These are phyloP conservation scores for Naganishia randhawae DNA, from an alignment of 768 basidiomycete species.

Conservation along the genomic window DNA sequence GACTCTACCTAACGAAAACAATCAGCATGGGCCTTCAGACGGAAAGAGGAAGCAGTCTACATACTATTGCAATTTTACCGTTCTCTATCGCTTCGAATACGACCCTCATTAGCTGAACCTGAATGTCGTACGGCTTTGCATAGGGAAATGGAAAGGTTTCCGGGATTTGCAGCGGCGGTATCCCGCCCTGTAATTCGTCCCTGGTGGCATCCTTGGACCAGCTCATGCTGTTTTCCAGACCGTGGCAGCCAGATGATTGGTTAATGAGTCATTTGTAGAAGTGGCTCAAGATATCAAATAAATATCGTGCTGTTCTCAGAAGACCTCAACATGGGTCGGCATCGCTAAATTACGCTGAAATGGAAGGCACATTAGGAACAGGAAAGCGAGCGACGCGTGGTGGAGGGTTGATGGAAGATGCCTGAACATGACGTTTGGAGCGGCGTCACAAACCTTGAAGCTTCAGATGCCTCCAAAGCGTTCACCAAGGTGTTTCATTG, in stretches of 20 bases:
- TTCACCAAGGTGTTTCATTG: too few species aligned
- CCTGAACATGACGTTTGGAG: neutral
- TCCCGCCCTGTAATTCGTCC: neutral
- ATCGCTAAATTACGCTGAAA: neutral
- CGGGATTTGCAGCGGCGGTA: slow-evolving; percentile 60
- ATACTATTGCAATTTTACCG: slow-evolving; percentile 68
- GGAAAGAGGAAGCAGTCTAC: neutral
- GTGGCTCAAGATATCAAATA: neutral
- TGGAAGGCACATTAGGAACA: neutral
- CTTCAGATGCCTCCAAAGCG: too few species aligned
- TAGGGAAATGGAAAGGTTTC: slow-evolving; percentile 76
- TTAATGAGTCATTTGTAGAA: neutral
- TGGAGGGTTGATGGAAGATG: neutral
- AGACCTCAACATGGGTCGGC: neutral
- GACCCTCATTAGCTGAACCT: slow-evolving; percentile 80
- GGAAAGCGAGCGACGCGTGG: neutral
- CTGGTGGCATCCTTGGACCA: neutral
- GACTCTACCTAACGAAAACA: slow-evolving; percentile 42
- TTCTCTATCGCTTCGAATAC: slow-evolving; percentile 74
- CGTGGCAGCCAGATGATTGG: neutral
- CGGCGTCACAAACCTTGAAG: too few species aligned
- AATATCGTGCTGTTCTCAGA: neutral
- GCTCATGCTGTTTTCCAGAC: neutral
- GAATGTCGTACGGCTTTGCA: slow-evolving; percentile 74
- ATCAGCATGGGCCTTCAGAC: neutral